Conservation (phyloP, 2,329 filamentous ascomycete species). For the Cryphonectria carpinicola region DNA sequence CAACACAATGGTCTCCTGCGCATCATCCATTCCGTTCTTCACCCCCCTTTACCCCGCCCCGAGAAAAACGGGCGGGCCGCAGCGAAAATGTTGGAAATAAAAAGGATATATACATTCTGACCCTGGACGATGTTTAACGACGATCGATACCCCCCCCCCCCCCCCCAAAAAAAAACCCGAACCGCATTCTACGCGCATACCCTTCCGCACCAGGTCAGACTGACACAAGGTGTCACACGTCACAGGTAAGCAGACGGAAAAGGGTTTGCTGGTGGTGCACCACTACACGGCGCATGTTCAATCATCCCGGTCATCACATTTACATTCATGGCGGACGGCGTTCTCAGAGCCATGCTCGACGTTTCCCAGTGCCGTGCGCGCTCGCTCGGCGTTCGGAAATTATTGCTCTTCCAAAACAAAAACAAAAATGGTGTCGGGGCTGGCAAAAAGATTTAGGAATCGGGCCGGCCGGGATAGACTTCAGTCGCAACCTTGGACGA, state of each 20-base stretch:
- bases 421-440: slow-evolving; percentile 8
- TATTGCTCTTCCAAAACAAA: neutral
- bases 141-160: slow-evolving; percentile 1
- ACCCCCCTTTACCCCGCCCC: too few species aligned
- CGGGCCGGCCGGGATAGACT: neutral
- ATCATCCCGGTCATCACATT: neutral
- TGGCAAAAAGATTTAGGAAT: neutral
- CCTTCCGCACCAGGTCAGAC: neutral
- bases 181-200: neutral
- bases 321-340: slow-evolving; percentile 18
- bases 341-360: neutral
- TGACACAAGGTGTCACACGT: neutral
- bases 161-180: too few species aligned
- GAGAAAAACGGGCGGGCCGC: neutral
- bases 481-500: neutral
- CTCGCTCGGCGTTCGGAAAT: neutral
- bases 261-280: neutral
- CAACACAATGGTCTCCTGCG: neutral
- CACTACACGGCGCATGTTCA: neutral
- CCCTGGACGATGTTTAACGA: neutral
- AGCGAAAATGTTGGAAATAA: neutral
- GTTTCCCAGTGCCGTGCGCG: neutral
- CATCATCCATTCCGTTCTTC: neutral
- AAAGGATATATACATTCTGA: neutral
- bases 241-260: neutral